These are phyloP conservation scores for Lasiosphaeria miniovina DNA, from an alignment of 495 filamentous ascomycete species.

Conservation along the genomic window DNA sequence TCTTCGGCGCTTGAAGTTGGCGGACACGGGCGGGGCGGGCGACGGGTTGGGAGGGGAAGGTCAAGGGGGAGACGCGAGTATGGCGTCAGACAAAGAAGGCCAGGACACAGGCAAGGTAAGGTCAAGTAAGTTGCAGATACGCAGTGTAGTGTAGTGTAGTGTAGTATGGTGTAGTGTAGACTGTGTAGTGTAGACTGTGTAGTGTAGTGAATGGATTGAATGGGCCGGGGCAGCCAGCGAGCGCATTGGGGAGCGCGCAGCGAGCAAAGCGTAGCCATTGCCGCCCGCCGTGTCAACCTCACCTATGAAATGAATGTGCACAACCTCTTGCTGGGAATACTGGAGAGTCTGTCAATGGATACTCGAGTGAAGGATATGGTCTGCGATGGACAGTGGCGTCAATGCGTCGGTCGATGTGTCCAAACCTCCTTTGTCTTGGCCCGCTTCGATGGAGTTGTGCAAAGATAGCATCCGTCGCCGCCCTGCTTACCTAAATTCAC, in stretches of 20 bases:
- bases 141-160: too few relatives aligned
- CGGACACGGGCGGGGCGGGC: not conserved
- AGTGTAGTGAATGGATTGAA: too few relatives aligned
- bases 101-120: too few relatives aligned
- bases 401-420: slow-evolving; percentile 17
- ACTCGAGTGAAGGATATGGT: slow-evolving; percentile 32
- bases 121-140: too few relatives aligned
- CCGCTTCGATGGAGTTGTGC: slow-evolving; percentile 16
- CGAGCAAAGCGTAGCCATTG: not conserved
- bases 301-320: slow-evolving; percentile 28
- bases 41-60: slow-evolving; percentile 2
- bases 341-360: slow-evolving; percentile 27
- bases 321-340: slow-evolving; percentile 27
- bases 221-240: too few relatives aligned
- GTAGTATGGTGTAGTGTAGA: too few relatives aligned
- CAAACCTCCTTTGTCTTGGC: slow-evolving; percentile 24
- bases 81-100: not conserved
- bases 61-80: not conserved
- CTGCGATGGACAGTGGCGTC: slow-evolving; percentile 15
- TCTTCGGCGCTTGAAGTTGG: not conserved
- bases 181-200: too few relatives aligned
- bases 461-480: slow-evolving; percentile 16
- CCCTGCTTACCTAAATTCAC: slow-evolving; percentile 8
- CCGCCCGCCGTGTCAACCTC: not conserved
- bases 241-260: not conserved